Conservation (phyloP, 1,284 basidiomycete species). For the Pascua sp. region DNA sequence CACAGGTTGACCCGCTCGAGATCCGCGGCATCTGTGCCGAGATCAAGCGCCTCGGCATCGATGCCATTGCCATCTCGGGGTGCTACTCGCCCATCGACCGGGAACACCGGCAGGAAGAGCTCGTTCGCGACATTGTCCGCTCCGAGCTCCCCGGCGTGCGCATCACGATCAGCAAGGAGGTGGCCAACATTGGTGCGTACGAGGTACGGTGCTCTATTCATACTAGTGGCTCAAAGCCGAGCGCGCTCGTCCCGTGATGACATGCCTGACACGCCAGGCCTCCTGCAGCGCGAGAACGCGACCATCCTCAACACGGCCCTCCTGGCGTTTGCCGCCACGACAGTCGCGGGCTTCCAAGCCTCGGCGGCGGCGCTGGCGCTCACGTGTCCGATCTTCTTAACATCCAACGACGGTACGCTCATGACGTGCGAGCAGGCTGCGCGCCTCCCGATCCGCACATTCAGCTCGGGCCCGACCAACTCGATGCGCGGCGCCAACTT, state of each 20-base stretch:
- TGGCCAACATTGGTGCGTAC: constrained; percentile 28
- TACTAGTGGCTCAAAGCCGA: too few species aligned
- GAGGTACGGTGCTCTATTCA: constrained; percentile 7
- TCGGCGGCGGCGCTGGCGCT: constrained; percentile 55
- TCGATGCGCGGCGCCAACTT: constrained; percentile 62
- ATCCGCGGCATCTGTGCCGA: constrained; percentile 29
- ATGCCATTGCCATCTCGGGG: constrained; percentile 31
- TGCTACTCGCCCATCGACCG: constrained; percentile 41
- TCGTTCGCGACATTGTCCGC: constrained; percentile 26
- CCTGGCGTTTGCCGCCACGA: constrained; percentile 55
- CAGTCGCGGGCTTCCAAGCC: constrained; percentile 56
- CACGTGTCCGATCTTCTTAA: constrained; percentile 58
- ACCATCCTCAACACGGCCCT: constrained; percentile 61
- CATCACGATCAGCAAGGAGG: constrained; percentile 32
- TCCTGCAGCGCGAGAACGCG: constrained; percentile 63
- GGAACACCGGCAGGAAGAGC: constrained; percentile 34
- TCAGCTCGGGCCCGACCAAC: constrained; percentile 61
- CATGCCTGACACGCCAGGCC: constrained; percentile 27
- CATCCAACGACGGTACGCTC: constrained; percentile 59
- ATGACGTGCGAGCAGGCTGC: constrained; percentile 56
- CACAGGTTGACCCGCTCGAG: constrained; percentile 33
- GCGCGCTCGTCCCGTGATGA: too few species aligned
- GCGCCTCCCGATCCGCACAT: constrained; percentile 60
- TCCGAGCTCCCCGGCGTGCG: constrained; percentile 26
- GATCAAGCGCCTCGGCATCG: constrained; percentile 29